A percentile compares a stretch with the other conserved stretches of the same genome.
phyloP scores from a whole-genome alignment of 495 filamentous ascomycete genomes.

The Trichoderma asperelloides region DNA sequence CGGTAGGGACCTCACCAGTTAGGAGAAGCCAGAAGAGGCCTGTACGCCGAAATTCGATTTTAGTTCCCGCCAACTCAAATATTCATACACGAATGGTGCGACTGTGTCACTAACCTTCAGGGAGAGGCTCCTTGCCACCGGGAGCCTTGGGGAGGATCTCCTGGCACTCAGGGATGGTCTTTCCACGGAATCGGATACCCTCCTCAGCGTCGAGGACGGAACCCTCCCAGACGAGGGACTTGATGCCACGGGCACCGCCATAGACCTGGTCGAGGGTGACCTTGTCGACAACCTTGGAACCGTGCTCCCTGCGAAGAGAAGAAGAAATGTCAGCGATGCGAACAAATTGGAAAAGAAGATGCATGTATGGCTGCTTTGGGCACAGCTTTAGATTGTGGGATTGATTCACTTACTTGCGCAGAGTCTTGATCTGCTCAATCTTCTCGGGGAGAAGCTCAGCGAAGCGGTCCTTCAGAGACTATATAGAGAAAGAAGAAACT shows the following conservation, averaged over 20 bases:
- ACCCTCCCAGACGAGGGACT: conserved; percentile 97
- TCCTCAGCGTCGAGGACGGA: conserved; percentile 97
- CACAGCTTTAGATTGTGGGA: neutral
- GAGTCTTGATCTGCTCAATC: conserved; percentile 98
- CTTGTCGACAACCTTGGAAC: conserved; percentile 90
- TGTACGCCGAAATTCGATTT: conserved; percentile 18
- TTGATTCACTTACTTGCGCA: conserved; percentile 64
- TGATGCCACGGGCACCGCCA: conserved; percentile 97
- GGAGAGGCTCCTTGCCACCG: conserved; percentile 90
- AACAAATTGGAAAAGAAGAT: conserved; percentile 10
- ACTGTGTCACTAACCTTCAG: conserved; percentile 57
- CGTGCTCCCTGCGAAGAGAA: conserved; percentile 60
- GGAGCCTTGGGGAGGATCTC: conserved; percentile 90
- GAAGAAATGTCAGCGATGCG: conserved; percentile 1
- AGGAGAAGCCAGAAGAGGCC: conserved; percentile 99
- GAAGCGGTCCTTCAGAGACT: conserved; percentile 98
- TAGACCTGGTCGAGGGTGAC: conserved; percentile 99
- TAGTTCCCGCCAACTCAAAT: neutral
- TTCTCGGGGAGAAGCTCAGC: conserved; percentile 89
- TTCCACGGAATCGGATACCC: conserved; percentile 97
- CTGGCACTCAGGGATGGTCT: conserved; percentile 98
- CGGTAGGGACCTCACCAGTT: conserved; percentile 91
- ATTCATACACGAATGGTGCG: neutral
- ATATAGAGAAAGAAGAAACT: neutral
- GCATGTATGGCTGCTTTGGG: neutral